phyloP scores from a whole-genome alignment of 768 basidiomycete genomes.

The Gloeopeniophorella convolvens region DNA sequence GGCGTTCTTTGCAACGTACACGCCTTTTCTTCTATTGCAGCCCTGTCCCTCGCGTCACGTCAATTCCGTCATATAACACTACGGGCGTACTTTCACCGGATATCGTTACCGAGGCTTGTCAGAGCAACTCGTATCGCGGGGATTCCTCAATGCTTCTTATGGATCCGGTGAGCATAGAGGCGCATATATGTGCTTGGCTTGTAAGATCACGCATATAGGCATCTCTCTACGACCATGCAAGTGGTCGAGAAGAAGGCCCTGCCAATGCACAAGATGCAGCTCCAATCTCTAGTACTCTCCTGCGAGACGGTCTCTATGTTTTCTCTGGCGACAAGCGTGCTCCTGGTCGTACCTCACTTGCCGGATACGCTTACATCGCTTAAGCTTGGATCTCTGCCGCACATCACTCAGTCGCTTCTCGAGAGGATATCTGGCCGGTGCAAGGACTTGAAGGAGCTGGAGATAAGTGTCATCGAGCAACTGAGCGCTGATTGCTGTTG shows the following conservation, averaged over 20 bases:
- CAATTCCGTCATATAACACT: conserved; percentile 27
- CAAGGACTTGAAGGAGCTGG: conserved; percentile 40
- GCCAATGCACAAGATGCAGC: conserved; percentile 7
- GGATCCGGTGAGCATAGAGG: conserved; percentile 25
- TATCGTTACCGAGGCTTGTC: conserved; percentile 20
- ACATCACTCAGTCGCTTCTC: conserved; percentile 47
- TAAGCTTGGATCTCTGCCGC: conserved; percentile 47
- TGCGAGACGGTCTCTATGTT: conserved; percentile 10
- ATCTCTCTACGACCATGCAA: conserved; percentile 17
- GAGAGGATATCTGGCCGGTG: conserved; percentile 40
- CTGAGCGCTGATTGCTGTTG: conserved; percentile 55
- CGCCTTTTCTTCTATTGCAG: conserved; percentile 24
- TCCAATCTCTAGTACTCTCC: conserved; percentile 18
- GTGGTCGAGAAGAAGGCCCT: conserved; percentile 11
- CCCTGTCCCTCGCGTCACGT: conserved; percentile 25
- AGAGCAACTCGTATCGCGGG: conserved; percentile 13
- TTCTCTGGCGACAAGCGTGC: conserved; percentile 13
- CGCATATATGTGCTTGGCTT: conserved; percentile 15
- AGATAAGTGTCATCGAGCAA: conserved; percentile 54
- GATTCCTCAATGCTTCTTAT: conserved; percentile 22
- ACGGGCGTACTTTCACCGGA: conserved; percentile 23
- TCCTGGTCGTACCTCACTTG: conserved; percentile 22
- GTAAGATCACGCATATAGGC: conserved; percentile 7
- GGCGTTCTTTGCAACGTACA: conserved; percentile 11
- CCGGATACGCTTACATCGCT: conserved; percentile 39